These are phyloP conservation scores for Phytophthora chlamydospora DNA, from an alignment of 352 stramenopile genomes.

Conservation along the genomic window DNA sequence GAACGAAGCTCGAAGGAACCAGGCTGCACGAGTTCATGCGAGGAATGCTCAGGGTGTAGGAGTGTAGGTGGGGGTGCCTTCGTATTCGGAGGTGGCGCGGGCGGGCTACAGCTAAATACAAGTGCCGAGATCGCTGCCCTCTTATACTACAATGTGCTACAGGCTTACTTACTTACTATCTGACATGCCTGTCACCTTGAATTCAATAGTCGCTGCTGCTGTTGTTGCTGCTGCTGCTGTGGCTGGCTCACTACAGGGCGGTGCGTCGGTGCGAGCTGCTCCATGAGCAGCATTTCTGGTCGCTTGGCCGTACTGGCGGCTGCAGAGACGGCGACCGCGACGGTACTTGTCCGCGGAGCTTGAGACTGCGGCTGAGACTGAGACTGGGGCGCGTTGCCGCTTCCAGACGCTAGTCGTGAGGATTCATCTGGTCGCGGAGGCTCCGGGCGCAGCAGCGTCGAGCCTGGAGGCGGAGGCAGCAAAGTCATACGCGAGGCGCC, in stretches of 20 bases:
- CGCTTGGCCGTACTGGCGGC: conserved; percentile 28
- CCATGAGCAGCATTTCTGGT: conserved; percentile 43
- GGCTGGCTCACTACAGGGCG: conserved; percentile 33
- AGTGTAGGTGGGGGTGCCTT: conserved; percentile 12
- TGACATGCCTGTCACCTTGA: conserved; percentile 48
- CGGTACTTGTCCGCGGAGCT: conserved; percentile 18
- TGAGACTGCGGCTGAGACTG: conserved; percentile 17
- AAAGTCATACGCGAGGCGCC: conserved; percentile 34
- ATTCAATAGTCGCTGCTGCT: conserved; percentile 46
- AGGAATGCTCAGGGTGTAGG: conserved; percentile 2
- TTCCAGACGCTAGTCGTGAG: conserved; percentile 40
- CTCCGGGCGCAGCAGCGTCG: conserved; percentile 36
- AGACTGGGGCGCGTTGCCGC: conserved; percentile 8
- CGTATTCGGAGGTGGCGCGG: conserved; percentile 32
- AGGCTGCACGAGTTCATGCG: not conserved
- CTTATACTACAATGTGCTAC: conserved; percentile 49
- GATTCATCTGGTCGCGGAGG: conserved; percentile 35
- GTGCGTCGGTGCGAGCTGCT: conserved; percentile 37
- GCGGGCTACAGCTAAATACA: conserved; percentile 38
- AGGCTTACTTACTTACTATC: conserved; percentile 52
- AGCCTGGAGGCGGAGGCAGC: conserved; percentile 34
- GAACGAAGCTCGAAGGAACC: not conserved
- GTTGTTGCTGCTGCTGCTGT: conserved; percentile 38
- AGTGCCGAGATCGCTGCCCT: conserved; percentile 25
- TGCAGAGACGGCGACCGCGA: conserved; percentile 6